Conservation (phyloP, 2,329 filamentous ascomycete species). For the Fusarium nisikadoi region DNA sequence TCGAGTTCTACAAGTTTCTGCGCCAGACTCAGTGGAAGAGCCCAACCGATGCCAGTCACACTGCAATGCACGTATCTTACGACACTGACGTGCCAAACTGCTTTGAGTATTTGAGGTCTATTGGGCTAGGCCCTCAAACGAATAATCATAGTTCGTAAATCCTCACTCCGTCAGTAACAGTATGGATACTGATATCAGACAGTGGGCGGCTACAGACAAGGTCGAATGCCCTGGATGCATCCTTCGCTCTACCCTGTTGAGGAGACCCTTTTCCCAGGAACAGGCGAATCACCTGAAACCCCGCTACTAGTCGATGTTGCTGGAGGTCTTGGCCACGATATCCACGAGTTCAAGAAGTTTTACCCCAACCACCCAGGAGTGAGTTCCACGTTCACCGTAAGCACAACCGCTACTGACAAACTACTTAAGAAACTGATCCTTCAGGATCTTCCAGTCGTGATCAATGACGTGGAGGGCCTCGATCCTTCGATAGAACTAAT, state of each 20-base stretch:
- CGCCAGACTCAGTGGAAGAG: not conserved
- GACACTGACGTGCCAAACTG: not conserved
- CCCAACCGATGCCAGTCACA: not conserved
- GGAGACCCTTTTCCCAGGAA: not conserved
- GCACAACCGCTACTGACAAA: not conserved
- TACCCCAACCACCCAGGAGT: not conserved
- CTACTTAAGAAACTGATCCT: not conserved
- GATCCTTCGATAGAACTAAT: not conserved
- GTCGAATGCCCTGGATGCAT: not conserved
- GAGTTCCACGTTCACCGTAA: not conserved
- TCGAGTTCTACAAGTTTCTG: not conserved
- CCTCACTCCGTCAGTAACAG: too few species aligned
- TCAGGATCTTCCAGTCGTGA: not conserved
- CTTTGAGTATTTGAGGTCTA: not conserved
- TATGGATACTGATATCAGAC: not conserved
- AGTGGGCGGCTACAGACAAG: not conserved
- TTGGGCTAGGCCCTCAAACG: not conserved
- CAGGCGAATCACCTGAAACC: not conserved
- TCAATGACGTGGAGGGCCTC: not conserved
- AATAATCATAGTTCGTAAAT: not conserved
- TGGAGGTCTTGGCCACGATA: not conserved
- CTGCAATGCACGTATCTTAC: not conserved
- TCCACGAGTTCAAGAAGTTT: not conserved
- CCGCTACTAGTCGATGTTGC: not conserved
- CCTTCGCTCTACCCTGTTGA: not conserved